A percentile compares a stretch with the other conserved stretches of the same genome.
These are phyloP conservation scores for Tripidium arundinaceum DNA, from an alignment of 202 grass and related monocot genomes.

Conservation along the genomic window DNA sequence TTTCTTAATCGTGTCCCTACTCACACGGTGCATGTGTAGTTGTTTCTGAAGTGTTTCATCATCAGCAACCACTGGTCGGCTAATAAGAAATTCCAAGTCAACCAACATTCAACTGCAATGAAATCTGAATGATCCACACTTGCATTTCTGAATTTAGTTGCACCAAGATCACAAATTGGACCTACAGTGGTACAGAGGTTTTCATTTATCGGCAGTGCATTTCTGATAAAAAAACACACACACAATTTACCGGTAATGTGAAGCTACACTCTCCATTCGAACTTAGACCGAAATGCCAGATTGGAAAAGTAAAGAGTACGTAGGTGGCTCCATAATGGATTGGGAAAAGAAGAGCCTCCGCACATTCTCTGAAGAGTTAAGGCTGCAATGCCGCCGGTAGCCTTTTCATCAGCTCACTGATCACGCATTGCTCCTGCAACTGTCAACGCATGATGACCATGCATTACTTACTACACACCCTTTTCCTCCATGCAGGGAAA, in stretches of 20 bases:
- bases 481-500: constrained; percentile 43
- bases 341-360: neutral
- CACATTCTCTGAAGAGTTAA: constrained; percentile 39
- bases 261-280: neutral
- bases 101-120: neutral
- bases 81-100: neutral
- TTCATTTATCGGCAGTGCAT: neutral
- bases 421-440: constrained; percentile 33
- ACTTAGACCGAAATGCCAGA: neutral
- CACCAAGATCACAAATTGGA: neutral
- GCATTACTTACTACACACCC: constrained; percentile 30
- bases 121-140: no score
- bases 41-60: neutral
- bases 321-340: neutral
- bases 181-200: neutral
- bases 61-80: neutral
- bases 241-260: neutral
- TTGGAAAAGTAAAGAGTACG: neutral
- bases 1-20: neutral
- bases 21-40: neutral
- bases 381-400: constrained; percentile 24
- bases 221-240: neutral
- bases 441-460: constrained; percentile 40
- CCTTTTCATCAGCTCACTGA: constrained; percentile 27
- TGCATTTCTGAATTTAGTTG: neutral